phyloP scores from a whole-genome alignment of 805 yeast genomes.

The Wickerhamomyces chaumierensis region DNA sequence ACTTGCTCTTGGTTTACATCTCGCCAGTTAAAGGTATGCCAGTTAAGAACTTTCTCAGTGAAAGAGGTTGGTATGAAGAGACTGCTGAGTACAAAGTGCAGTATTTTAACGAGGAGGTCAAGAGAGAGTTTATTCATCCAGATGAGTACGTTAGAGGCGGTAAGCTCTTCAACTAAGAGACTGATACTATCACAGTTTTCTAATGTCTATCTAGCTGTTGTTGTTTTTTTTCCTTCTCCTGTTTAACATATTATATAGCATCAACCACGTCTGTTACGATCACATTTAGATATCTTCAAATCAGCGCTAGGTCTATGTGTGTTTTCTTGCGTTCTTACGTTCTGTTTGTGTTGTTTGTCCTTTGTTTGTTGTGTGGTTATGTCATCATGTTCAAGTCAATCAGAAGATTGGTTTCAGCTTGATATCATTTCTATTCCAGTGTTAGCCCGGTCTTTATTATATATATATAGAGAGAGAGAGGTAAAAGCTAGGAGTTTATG shows the following conservation, averaged over 20 bases:
- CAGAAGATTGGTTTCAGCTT: no score
- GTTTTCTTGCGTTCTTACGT: not conserved
- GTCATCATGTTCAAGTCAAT: no score
- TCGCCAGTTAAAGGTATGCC: slow-evolving; percentile 45
- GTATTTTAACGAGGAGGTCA: slow-evolving; percentile 9
- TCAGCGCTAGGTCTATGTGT: no score
- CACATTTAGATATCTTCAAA: not conserved
- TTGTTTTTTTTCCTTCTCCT: not conserved
- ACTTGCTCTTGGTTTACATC: slow-evolving; percentile 37
- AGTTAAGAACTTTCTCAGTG: slow-evolving; percentile 24
- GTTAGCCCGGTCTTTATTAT: no score
- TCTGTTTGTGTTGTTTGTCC: no score
- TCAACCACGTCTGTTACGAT: no score
- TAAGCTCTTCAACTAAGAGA: not conserved
- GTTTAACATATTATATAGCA: no score
- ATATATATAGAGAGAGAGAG: no score
- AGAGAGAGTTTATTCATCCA: slow-evolving; percentile 8
- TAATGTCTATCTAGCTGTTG: not conserved
- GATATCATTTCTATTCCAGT: no score
- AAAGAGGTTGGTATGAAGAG: slow-evolving; percentile 38
- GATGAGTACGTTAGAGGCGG: slow-evolving; percentile 10
- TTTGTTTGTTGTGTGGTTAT: not conserved
- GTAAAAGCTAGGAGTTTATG: no score
- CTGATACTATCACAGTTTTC: not conserved
- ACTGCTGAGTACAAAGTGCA: slow-evolving; percentile 5